Conservation (phyloP, 169 alveolate genomes). For the Plasmodium gallinaceum region DNA sequence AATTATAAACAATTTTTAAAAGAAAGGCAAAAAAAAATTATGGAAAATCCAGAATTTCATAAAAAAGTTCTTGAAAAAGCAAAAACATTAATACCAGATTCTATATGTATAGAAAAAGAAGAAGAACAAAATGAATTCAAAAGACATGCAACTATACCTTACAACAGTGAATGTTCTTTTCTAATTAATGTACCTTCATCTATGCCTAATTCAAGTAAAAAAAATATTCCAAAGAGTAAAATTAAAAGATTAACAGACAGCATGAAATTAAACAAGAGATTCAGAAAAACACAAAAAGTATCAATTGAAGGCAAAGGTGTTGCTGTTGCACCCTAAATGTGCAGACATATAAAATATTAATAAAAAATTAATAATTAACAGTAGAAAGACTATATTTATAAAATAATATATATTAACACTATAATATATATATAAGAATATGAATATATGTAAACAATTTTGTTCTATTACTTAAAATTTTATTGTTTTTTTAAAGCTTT, state of each 20-base stretch:
- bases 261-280: conserved; percentile 50
- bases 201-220: conserved; percentile 31
- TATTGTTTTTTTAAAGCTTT: neutral
- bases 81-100: conserved; percentile 65
- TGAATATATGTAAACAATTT: no score
- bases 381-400: no score
- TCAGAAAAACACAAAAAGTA: conserved; percentile 49
- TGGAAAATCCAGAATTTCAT: conserved; percentile 75
- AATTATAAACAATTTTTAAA: conserved; percentile 78
- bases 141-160: conserved; percentile 71
- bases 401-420: no score
- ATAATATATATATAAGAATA: no score
- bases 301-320: conserved; percentile 75
- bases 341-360: no score
- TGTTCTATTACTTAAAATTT: neutral
- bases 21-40: conserved; percentile 71
- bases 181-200: conserved; percentile 75
- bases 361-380: no score
- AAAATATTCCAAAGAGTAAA: conserved; percentile 52
- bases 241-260: conserved; percentile 56
- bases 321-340: conserved; percentile 28
- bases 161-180: conserved; percentile 75
- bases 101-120: conserved; percentile 68
- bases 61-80: conserved; percentile 72
- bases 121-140: conserved; percentile 76